Evolutionary conservation across 2,329 filamentous ascomycete genomes (phyloP).

Genomic region (Coniochaeta ligniaria): DNA sequence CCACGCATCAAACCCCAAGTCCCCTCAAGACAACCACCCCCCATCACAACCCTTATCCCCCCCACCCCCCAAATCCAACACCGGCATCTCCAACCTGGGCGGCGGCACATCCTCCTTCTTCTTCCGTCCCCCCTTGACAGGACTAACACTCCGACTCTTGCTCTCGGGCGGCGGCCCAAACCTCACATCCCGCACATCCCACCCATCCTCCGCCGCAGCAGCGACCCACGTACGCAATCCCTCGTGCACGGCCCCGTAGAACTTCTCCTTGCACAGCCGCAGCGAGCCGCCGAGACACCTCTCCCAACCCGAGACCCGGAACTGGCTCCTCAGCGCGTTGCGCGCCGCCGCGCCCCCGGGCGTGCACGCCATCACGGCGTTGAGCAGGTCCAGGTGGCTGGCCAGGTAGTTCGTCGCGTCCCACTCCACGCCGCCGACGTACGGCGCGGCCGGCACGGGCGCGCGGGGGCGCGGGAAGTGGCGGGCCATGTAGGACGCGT

Average conservation of each 20-base stretch:
- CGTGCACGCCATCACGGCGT: slow-evolving; percentile 79
- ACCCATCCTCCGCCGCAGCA: slow-evolving; percentile 79
- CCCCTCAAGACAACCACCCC: slow-evolving; percentile 4
- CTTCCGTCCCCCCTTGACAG: slow-evolving; percentile 18
- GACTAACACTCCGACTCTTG: slow-evolving; percentile 36
- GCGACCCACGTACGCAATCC: slow-evolving; percentile 84
- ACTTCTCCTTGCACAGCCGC: slow-evolving; percentile 93
- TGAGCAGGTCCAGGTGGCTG: slow-evolving; percentile 85
- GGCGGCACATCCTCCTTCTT: slow-evolving; percentile 44
- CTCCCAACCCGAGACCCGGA: slow-evolving; percentile 83
- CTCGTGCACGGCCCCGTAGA: slow-evolving; percentile 88
- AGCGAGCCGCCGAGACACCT: slow-evolving; percentile 79
- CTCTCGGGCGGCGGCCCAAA: slow-evolving; percentile 52
- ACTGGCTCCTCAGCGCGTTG: slow-evolving; percentile 68
- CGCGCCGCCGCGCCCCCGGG: slow-evolving; percentile 63
- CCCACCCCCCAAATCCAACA: slow-evolving; percentile 38
- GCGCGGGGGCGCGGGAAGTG: slow-evolving; percentile 82
- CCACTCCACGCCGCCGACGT: slow-evolving; percentile 97
- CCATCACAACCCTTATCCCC: neutral
- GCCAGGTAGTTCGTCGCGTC: slow-evolving; percentile 96
- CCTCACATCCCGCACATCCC: slow-evolving; percentile 75
- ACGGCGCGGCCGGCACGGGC: slow-evolving; percentile 88
- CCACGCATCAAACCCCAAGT: neutral
- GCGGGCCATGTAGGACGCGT: slow-evolving; percentile 48
- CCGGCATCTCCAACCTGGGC: slow-evolving; percentile 56